phyloP scores from a whole-genome alignment of 371 early-diverging fungal species.

The Mortierella sp. region DNA sequence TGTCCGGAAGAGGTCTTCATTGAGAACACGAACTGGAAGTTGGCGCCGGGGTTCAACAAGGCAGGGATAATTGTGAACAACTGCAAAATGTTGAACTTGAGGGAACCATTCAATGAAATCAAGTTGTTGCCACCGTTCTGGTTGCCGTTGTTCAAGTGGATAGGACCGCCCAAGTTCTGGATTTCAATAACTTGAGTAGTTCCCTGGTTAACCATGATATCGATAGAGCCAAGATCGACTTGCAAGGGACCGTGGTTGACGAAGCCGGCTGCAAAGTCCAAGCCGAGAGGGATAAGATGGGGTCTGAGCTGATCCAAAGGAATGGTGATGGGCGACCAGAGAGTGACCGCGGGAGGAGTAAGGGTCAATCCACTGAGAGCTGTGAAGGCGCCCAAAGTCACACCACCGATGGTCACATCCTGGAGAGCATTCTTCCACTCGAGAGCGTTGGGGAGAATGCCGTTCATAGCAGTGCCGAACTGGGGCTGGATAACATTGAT shows the following conservation, averaged over 20 bases:
- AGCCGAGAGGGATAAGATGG: constrained; percentile 38
- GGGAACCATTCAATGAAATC: constrained; percentile 23
- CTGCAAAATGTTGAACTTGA: constrained; percentile 42
- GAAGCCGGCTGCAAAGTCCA: constrained; percentile 36
- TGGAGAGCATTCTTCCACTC: constrained; percentile 51
- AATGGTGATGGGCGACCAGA: constrained; percentile 52
- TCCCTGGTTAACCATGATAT: constrained; percentile 28
- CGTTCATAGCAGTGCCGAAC: constrained; percentile 30
- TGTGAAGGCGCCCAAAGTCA: constrained; percentile 42
- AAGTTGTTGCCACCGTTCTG: constrained; percentile 51
- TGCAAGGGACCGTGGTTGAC: constrained; percentile 47
- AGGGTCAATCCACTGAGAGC: constrained; percentile 31
- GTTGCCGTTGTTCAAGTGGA: constrained; percentile 43
- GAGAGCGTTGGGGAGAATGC: constrained; percentile 45
- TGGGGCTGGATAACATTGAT: constrained; percentile 32
- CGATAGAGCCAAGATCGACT: constrained; percentile 49
- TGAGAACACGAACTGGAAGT: constrained; percentile 39
- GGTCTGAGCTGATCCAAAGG: constrained; percentile 28
- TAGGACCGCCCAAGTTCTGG: constrained; percentile 31
- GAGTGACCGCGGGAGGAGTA: constrained; percentile 41
- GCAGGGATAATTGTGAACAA: constrained; percentile 21
- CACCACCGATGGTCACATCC: constrained; percentile 47
- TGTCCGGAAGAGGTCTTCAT: constrained; percentile 36
- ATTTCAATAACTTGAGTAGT: constrained; percentile 27
- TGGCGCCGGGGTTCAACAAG: constrained; percentile 25